phyloP scores from a whole-genome alignment of 78 protist species.

The Dictyostelium firmibasis region DNA sequence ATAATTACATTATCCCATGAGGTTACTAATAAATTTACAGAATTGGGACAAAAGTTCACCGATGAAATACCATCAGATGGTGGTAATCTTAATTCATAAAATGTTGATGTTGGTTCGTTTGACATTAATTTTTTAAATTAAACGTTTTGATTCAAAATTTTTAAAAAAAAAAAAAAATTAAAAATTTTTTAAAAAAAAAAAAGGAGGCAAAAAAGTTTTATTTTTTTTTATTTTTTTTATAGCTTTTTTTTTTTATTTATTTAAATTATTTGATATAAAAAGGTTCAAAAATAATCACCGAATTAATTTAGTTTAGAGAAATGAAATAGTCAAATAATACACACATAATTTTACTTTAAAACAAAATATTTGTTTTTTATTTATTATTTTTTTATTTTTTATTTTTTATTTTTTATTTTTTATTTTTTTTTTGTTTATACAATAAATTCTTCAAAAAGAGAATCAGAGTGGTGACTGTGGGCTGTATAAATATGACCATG shows the following conservation, averaged over 20 bases:
- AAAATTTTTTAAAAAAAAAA: background rate
- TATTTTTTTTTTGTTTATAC: background rate
- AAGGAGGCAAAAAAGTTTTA: background rate
- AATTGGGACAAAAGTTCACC: slow-evolving; percentile 34
- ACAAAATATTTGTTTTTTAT: no score
- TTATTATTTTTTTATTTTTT: no score
- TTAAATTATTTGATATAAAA: no score
- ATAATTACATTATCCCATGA: slow-evolving; percentile 79
- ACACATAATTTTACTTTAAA: no score
- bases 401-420: background rate
- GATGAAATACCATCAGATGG: slow-evolving; percentile 80
- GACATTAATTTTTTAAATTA: background rate
- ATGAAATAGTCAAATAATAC: no score
- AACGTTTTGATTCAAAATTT: background rate
- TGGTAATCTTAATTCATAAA: slow-evolving; percentile 52
- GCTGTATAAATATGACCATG: background rate
- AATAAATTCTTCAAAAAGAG: background rate
- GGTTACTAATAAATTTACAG: slow-evolving; percentile 51
- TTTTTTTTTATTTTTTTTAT: no score
- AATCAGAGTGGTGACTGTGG: background rate
- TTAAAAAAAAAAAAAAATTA: background rate
- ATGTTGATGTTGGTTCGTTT: background rate
- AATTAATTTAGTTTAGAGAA: no score
- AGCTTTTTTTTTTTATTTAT: no score
- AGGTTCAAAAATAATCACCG: no score